Base-by-base conservation (phyloP, 768 basidiomycete genomes). In the Sarcomyxa edulis region DNA sequence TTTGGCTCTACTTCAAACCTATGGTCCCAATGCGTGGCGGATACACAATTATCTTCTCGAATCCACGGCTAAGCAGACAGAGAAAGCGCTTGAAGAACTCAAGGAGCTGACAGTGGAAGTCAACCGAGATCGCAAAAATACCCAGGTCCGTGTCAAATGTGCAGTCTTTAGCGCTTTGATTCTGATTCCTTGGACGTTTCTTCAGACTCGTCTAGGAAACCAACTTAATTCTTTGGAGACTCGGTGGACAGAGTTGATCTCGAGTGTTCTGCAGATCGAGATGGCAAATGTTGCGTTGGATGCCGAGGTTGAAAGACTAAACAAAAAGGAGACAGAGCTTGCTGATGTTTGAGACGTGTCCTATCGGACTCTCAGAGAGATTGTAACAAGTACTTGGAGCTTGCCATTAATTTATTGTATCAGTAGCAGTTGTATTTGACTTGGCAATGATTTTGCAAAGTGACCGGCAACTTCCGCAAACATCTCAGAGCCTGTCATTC, bases 201-300 rank as follows among this genome's bases (percentile, higher is more conserved):
- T 32, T 9, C 54, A 97, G 86, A 88, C 84, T 31, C 76, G 71
- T 7, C 65, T 83, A 14, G 93, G 93, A 37, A 70, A 76, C 35
- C 88, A 93, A 50, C 65, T 98, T 42, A 85, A 78, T 20, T 66
- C 77, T 7, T 64, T 96, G 43, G 93, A 97, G 61, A 84, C 77
- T 25, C 74, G 82, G 45, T 98, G 94, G 94, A 94, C 90, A 15
- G 89, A 93, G 61, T 69, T 97, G 32, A 82, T 98, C 40, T 92
- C 90, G 38, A 84, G 64, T 51, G 85, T 94, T 31, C 64, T 97
- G 42, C 94, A 97, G 62, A 85, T 96, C 47, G 94, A 96, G 69
- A 81, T 98, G 79, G 95, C 93, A 12, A 94, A 92, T 56, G 73
- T 82, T 28, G 90, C 91, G 19, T 59, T 96, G 58, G 91, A 93